phyloP scores from a whole-genome alignment of 345 rosid genomes.

The Citrus mangshanensis region DNA sequence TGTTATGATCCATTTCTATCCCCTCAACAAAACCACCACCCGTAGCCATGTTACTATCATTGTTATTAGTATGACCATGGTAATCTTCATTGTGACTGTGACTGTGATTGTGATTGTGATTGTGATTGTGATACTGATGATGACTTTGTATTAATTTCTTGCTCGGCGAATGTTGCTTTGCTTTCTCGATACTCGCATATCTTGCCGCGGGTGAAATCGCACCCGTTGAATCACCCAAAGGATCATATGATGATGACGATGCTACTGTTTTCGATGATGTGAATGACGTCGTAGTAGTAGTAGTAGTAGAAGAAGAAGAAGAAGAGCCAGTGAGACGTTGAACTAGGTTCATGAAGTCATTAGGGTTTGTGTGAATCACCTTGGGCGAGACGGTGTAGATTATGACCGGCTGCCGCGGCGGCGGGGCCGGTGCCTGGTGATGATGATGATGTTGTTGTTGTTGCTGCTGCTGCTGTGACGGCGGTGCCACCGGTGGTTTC shows the following conservation, averaged over 20 bases:
- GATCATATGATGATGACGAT: slow-evolving; percentile 5
- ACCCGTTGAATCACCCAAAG: slow-evolving; percentile 23
- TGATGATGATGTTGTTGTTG: slow-evolving; percentile 7
- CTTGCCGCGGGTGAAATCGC: slow-evolving; percentile 80
- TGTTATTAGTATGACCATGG: too few species aligned
- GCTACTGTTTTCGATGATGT: not conserved
- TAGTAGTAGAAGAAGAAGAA: slow-evolving; percentile 29
- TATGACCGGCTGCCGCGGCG: slow-evolving; percentile 59
- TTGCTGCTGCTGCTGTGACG: slow-evolving; percentile 20
- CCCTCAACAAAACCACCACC: slow-evolving; percentile 35
- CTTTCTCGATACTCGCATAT: slow-evolving; percentile 60
- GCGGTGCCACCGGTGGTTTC: slow-evolving; percentile 58
- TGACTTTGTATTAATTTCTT: not conserved
- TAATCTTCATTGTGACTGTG: too few species aligned
- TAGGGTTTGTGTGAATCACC: slow-evolving; percentile 79
- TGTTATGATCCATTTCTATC: slow-evolving; percentile 28
- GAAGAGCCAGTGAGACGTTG: slow-evolving; percentile 84
- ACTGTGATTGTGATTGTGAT: too few species aligned
- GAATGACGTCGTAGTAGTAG: slow-evolving; percentile 1
- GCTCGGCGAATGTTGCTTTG: slow-evolving; percentile 29
- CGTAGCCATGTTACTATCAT: not conserved
- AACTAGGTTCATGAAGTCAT: slow-evolving; percentile 80
- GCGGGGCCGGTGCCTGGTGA: not conserved
- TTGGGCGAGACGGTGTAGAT: slow-evolving; percentile 86
- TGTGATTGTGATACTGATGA: too few species aligned